Conservation (phyloP, 139 green algal species). For the Coelastrella sp. region DNA sequence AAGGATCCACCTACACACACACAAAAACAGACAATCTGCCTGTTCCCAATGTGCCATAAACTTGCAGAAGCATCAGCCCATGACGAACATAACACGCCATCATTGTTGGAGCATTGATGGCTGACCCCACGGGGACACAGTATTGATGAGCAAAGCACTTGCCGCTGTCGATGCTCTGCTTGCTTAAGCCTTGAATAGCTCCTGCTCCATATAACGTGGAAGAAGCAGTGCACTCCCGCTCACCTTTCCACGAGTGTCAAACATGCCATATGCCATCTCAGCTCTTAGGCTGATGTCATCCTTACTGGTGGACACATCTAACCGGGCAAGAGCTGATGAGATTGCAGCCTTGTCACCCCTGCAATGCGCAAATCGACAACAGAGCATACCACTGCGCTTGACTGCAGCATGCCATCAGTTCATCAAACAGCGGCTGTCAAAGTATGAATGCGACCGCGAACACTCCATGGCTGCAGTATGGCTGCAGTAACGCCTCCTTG, state of each 20-base stretch:
- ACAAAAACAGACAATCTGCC: neutral
- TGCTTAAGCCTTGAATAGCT: no score
- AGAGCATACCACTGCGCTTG: no score
- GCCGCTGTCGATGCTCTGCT: no score
- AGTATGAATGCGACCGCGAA: no score
- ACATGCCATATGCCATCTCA: conserved; percentile 93
- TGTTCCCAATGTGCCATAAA: neutral
- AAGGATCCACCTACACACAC: conserved; percentile 82
- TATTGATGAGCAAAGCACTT: no score
- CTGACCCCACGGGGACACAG: no score
- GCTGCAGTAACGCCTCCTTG: no score
- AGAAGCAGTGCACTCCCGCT: neutral
- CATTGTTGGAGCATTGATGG: neutral
- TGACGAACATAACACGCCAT: neutral
- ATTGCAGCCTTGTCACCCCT: conserved; percentile 61
- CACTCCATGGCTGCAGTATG: no score
- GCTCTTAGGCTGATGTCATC: conserved; percentile 61
- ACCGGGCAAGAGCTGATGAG: conserved; percentile 50
- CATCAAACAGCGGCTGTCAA: neutral
- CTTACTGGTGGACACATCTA: conserved; percentile 80
- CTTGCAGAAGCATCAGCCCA: neutral
- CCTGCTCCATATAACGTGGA: neutral
- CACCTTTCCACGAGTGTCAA: conserved; percentile 88
- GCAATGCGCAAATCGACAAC: conserved; percentile 2
- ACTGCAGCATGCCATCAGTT: neutral